These are phyloP conservation scores for Cercophora sp. DNA, from an alignment of 495 filamentous ascomycete species.

Conservation along the genomic window DNA sequence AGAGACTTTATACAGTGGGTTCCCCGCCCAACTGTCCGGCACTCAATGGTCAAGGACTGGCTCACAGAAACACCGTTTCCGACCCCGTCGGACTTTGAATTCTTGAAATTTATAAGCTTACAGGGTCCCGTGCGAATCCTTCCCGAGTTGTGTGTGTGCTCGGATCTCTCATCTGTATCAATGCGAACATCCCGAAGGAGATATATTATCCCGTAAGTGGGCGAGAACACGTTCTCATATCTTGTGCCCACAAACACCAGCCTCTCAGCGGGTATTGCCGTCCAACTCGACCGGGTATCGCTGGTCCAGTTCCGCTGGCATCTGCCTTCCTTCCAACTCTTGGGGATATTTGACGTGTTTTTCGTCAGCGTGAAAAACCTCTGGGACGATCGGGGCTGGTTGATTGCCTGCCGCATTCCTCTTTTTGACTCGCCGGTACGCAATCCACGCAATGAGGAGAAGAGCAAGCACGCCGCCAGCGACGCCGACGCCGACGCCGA, in stretches of 20 bases:
- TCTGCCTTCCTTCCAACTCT: background rate
- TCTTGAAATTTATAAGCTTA: background rate
- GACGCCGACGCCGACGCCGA: background rate
- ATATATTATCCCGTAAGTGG: too few species aligned
- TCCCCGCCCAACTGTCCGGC: background rate
- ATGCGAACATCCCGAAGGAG: too few species aligned
- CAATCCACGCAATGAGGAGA: background rate
- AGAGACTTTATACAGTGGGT: background rate
- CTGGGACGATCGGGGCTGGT: background rate
- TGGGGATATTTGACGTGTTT: too few species aligned
- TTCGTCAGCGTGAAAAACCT: too few species aligned
- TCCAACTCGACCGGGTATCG: background rate
- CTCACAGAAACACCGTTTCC: background rate
- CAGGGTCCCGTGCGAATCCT: slow-evolving; percentile 4
- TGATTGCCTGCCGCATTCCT: too few species aligned
- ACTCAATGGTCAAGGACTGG: background rate
- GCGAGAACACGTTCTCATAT: too few species aligned
- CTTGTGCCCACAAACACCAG: too few species aligned
- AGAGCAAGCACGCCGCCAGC: background rate
- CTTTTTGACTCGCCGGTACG: background rate
- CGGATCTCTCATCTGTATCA: too few species aligned
- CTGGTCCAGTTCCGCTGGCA: background rate
- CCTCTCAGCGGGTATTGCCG: too few species aligned
- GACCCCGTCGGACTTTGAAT: background rate
- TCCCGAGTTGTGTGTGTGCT: background rate